These are phyloP conservation scores for Gossypium herbaceum DNA, from an alignment of 345 rosid genomes.

Conservation along the genomic window DNA sequence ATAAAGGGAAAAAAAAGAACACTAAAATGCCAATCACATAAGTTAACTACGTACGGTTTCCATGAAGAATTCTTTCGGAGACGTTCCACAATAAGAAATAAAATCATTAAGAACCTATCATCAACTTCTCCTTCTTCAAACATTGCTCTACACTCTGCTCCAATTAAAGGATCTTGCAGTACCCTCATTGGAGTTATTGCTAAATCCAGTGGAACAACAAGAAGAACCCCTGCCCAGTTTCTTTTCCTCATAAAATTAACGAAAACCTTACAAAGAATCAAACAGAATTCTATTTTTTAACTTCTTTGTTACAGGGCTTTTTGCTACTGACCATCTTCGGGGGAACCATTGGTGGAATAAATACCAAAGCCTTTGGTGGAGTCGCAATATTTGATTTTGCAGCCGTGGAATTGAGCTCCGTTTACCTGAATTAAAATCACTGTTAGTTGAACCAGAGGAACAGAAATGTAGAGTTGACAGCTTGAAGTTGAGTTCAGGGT, in stretches of 20 bases:
- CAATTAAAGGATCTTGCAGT: constrained; percentile 82
- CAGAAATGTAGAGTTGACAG: background rate
- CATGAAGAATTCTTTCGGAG: constrained; percentile 71
- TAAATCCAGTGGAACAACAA: constrained; percentile 76
- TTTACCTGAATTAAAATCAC: constrained; percentile 44
- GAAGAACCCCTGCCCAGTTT: constrained; percentile 52
- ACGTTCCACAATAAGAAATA: constrained; percentile 74
- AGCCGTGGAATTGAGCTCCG: constrained; percentile 66
- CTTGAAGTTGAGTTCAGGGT: background rate
- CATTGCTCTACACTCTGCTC: constrained; percentile 82
- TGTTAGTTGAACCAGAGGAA: background rate
- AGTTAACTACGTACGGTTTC: constrained; percentile 64
- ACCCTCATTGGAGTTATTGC: constrained; percentile 97
- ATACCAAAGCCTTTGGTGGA: constrained; percentile 70
- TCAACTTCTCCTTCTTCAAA: constrained; percentile 80
- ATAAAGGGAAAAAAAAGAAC: background rate
- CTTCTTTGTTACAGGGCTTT: background rate
- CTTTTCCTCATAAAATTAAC: background rate
- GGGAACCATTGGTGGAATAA: constrained; percentile 38
- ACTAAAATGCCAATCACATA: background rate
- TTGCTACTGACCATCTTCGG: constrained; percentile 37
- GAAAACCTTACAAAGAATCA: background rate
- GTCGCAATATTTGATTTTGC: constrained; percentile 53
- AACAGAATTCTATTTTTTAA: no score
- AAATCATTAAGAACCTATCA: constrained; percentile 77